Conservation (phyloP, 225 moss, liverwort and hornwort species). For the Marchantia polymorpha region DNA sequence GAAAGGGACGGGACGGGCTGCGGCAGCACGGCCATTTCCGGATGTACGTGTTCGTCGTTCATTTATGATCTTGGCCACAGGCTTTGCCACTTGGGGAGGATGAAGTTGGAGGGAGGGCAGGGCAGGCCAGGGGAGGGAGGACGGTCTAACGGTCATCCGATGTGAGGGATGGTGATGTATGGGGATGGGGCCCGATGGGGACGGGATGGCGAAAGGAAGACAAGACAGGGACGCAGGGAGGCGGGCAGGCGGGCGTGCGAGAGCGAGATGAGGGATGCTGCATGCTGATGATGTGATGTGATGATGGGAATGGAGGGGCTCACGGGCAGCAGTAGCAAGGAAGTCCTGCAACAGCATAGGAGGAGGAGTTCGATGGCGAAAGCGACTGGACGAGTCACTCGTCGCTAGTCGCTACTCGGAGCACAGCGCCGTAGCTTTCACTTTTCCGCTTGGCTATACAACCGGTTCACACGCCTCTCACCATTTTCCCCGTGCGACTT, state of each 20-base stretch:
- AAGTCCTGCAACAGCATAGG: not conserved
- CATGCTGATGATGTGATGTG: not conserved
- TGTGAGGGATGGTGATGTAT: not conserved
- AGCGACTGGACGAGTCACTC: not conserved
- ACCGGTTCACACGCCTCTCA: not conserved
- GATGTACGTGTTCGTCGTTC: not conserved
- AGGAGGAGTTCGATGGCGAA: not conserved
- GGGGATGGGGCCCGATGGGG: not conserved
- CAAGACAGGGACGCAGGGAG: not conserved
- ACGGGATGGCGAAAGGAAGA: not conserved
- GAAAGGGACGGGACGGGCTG: not conserved
- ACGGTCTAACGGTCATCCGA: slow-evolving; percentile 10
- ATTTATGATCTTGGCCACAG: not conserved
- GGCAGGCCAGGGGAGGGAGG: not conserved
- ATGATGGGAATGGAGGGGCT: too few species aligned
- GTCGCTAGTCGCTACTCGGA: not conserved
- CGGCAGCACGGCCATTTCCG: not conserved
- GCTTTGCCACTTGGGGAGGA: not conserved
- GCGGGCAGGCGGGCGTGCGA: not conserved
- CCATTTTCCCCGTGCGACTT: too few species aligned
- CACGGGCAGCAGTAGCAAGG: too few species aligned
- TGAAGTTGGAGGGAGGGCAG: not conserved
- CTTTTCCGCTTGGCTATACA: slow-evolving; percentile 1
- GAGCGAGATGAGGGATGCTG: not conserved
- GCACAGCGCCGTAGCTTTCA: not conserved